Percentiles rank a stretch among this genome's conserved stretches.
Conservation (phyloP, 2,329 filamentous ascomycete species). For the Trichoderma koningii region DNA sequence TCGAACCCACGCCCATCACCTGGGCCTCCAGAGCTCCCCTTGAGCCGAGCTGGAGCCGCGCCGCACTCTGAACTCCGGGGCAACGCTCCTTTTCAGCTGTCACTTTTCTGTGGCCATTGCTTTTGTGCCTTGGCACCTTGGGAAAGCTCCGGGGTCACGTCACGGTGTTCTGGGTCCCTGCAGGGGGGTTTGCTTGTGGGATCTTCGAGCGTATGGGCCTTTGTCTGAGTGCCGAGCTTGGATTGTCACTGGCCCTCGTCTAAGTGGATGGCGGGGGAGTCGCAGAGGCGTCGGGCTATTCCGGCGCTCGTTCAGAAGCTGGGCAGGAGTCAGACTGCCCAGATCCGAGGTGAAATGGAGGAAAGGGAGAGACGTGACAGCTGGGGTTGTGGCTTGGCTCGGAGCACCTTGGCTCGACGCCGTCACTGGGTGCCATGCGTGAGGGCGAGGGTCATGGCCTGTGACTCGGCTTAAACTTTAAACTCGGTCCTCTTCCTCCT, state of each 20-base stretch:
- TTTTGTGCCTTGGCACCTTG: background rate
- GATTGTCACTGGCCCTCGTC: slow-evolving; percentile 9
- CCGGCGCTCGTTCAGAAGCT: slow-evolving; percentile 18
- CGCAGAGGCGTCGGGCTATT: slow-evolving; percentile 26
- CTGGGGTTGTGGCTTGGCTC: slow-evolving; percentile 16
- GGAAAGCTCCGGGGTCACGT: slow-evolving; percentile 18
- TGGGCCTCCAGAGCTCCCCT: slow-evolving; percentile 20
- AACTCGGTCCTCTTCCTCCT: slow-evolving; percentile 10
- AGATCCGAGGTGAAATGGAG: slow-evolving; percentile 25
- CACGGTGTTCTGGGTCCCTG: slow-evolving; percentile 9
- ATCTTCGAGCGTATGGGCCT: background rate
- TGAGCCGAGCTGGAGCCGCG: slow-evolving; percentile 30
- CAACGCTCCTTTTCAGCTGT: background rate
- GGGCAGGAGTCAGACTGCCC: slow-evolving; percentile 2
- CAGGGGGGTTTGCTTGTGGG: background rate
- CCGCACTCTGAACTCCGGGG: slow-evolving; percentile 4
- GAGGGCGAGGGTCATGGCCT: slow-evolving; percentile 11
- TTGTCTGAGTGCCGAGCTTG: slow-evolving; percentile 13
- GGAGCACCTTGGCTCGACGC: slow-evolving; percentile 18
- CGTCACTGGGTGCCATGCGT: slow-evolving; percentile 10
- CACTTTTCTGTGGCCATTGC: background rate
- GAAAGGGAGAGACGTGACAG: slow-evolving; percentile 1
- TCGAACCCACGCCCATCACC: slow-evolving; percentile 22
- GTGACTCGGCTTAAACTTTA: slow-evolving; percentile 25
- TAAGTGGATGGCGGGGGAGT: slow-evolving; percentile 5